A percentile compares a stretch with the other conserved stretches of the same genome.
Conservation (phyloP, 2,329 filamentous ascomycete genomes). For the Stagonosporopsis chrysanthemi region DNA sequence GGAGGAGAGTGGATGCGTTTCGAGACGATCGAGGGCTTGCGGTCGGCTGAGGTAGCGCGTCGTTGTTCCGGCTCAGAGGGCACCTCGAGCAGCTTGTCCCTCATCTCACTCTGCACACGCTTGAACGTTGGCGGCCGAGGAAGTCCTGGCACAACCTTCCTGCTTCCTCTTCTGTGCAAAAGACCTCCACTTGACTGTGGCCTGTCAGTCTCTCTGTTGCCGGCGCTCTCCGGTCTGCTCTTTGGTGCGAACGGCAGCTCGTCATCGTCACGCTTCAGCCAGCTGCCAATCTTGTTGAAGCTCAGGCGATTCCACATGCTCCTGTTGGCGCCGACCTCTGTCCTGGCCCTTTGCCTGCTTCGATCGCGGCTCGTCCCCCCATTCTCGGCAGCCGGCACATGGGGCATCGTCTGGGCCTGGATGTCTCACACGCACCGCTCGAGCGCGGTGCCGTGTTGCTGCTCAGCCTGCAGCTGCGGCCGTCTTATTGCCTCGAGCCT, state of each 20-base stretch:
- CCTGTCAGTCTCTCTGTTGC: conserved; percentile 44
- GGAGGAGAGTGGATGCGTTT: conserved; percentile 55
- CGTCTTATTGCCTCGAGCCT: conserved; percentile 24
- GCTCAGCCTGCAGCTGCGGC: conserved; percentile 25
- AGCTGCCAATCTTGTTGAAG: conserved; percentile 51
- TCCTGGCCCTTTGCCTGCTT: conserved; percentile 45
- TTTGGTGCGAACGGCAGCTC: conserved; percentile 32
- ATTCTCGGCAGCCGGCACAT: conserved; percentile 29
- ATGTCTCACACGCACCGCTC: conserved; percentile 28
- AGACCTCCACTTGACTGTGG: conserved; percentile 46
- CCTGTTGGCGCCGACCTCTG: conserved; percentile 44
- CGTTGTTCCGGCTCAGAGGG: conserved; percentile 71
- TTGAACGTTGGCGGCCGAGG: conserved; percentile 81
- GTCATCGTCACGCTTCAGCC: conserved; percentile 51
- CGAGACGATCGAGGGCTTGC: conserved; percentile 68
- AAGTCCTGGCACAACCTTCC: conserved; percentile 78
- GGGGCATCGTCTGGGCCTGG: conserved; percentile 33
- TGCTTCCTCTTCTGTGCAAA: conserved; percentile 42
- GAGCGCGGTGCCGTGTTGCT: conserved; percentile 26
- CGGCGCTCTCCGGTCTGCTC: conserved; percentile 9
- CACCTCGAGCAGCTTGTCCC: conserved; percentile 74
- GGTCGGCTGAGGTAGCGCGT: conserved; percentile 74
- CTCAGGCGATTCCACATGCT: conserved; percentile 49
- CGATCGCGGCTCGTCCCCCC: conserved; percentile 39
- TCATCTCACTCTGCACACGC: conserved; percentile 80